A percentile compares a stretch with the other conserved stretches of the same genome.
These are phyloP conservation scores for Aspergillus thermomutatus DNA, from an alignment of 2,329 filamentous ascomycete genomes.

Conservation along the genomic window DNA sequence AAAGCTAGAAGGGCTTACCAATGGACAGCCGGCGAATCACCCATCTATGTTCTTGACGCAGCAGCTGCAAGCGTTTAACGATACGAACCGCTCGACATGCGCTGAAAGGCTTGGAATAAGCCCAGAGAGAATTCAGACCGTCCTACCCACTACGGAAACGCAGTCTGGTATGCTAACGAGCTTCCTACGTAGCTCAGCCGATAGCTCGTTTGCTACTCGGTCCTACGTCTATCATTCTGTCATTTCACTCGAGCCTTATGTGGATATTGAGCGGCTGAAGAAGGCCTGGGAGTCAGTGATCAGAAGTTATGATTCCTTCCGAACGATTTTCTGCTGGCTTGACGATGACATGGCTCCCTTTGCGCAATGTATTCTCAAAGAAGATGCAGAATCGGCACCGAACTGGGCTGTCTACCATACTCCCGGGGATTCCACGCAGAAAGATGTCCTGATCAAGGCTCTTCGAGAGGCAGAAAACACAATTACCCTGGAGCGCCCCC, in stretches of 20 bases:
- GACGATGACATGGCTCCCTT: constrained; percentile 35
- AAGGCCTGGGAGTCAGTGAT: constrained; percentile 24
- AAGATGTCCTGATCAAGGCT: constrained; percentile 19
- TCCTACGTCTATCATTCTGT: constrained; percentile 34
- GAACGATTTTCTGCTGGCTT: constrained; percentile 30
- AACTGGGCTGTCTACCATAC: constrained; percentile 16
- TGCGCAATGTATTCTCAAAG: constrained; percentile 30
- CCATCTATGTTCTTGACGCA: neutral
- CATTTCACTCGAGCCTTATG: constrained; percentile 19
- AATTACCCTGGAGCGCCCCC: constrained; percentile 17
- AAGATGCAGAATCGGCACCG: constrained; percentile 6
- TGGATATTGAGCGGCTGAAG: constrained; percentile 22
- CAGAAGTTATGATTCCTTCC: constrained; percentile 29
- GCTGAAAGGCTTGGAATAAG: constrained; percentile 16
- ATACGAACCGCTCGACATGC: constrained; percentile 14
- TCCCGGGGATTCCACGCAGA: constrained; percentile 5
- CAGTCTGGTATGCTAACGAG: constrained; percentile 36
- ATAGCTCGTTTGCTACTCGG: constrained; percentile 10
- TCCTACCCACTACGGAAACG: constrained; percentile 33
- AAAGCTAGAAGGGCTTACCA: neutral
- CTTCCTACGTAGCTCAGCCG: constrained; percentile 23
- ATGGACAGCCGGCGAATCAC: neutral
- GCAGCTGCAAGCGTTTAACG: constrained; percentile 15
- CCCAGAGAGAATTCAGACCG: constrained; percentile 20
- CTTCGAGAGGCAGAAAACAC: constrained; percentile 16